phyloP scores from a whole-genome alignment of 2,329 filamentous ascomycete species.

The Huntiella savannae region DNA sequence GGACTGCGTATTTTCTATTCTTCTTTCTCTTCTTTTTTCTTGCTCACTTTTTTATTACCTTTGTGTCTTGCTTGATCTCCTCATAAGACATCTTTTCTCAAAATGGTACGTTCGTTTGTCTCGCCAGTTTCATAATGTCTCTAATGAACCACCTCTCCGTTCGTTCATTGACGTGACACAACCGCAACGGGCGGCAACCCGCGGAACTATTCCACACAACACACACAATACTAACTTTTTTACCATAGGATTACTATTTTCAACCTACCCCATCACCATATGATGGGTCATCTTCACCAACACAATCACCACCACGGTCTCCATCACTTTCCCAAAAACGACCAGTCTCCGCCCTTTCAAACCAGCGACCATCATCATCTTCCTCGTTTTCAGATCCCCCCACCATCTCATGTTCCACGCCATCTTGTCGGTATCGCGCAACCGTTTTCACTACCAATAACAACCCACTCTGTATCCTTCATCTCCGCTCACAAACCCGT shows the following conservation, averaged over 20 bases:
- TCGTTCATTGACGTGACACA: neutral
- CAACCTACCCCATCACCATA: neutral
- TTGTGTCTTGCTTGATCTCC: neutral
- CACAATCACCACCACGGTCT: neutral
- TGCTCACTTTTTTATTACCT: neutral
- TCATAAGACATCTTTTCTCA: neutral
- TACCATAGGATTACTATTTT: constrained; percentile 1
- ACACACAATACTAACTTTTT: constrained; percentile 3
- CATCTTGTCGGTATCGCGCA: constrained; percentile 6
- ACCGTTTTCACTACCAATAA: constrained; percentile 5
- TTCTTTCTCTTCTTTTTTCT: neutral
- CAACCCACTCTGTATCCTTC: constrained; percentile 3
- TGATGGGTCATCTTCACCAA: neutral
- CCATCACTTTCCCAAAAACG: too few species aligned
- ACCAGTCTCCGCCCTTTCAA: neutral
- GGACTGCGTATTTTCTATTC: neutral
- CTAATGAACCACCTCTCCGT: neutral
- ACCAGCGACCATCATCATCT: neutral
- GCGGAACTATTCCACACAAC: neutral
- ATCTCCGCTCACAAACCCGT: constrained; percentile 1
- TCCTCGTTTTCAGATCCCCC: neutral
- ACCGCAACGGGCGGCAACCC: neutral
- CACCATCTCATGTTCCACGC: neutral
- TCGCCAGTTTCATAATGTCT: neutral
- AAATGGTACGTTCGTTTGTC: neutral